Evolutionary conservation across 2,329 filamentous ascomycete genomes (phyloP), one percentile per base, ranked within the genome.

Genomic region (Exophiala alcalophila): DNA sequence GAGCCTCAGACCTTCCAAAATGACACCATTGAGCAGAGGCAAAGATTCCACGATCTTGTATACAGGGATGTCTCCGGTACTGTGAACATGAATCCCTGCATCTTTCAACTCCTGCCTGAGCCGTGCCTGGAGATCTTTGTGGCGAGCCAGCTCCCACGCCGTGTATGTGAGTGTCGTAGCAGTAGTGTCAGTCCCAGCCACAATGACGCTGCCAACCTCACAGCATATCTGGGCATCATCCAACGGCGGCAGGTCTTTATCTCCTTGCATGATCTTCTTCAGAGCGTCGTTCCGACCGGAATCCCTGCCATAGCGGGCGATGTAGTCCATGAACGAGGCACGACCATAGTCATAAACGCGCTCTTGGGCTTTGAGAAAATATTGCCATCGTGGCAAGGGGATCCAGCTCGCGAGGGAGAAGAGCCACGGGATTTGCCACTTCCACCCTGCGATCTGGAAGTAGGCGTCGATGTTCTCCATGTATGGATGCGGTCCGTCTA

Each of bases 181-280:
- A 16, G 39, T 42, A 6, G 39, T 42, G 23, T 42, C 39, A 10
- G 39, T 42, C 3, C 39, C 39, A 11, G 29, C 39, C 5, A 42
- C 20, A 5, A 42, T 11, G 7, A 34, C 12, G 23, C 39, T 35
- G 21, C 39, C 39, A 18, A 42, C 27, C 23, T 42, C 39, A 1
- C 10, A 7, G 14, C 11, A 20, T 19, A 34, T 35, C 23, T 42
- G 20, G 19, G 25, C 39, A 18, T 42, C 39, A 5, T 21, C 15
- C 2, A 42, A 30, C 8, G 29, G 29, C 3, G 29, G 20, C n/a
- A 34, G 29, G 8, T 18, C 30, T 21, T 42, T 42, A 23, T 42
- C 39, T 34, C 39, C 39, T 11, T 34, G 19, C 8, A 42, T 26
- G 24, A 42, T 35, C 12, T 35, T 34, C 15, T 9, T 34, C 23